Evolutionary conservation across 2,329 filamentous ascomycete genomes (phyloP), one percentile per base, ranked within the genome.

Genomic region (Colletotrichum endophyticum): DNA sequence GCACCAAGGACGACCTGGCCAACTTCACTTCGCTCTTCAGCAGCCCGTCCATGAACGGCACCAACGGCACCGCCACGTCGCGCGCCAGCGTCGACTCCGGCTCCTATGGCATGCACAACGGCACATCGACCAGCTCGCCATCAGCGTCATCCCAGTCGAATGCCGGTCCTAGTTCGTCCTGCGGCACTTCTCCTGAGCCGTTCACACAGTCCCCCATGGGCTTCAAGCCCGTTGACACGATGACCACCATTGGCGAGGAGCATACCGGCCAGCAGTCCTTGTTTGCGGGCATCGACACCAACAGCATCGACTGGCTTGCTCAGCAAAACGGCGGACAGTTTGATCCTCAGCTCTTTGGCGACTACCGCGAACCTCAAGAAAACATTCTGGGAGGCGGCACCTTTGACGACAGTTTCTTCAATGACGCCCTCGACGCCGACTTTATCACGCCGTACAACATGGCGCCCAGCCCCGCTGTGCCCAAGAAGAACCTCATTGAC

Each of bases 281-380:
- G 36, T 83, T 87, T 44, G 81, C 83, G 57, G 83, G 85, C 68
- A 86, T 91, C 70, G 88, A 89, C 78, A 84, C 88, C 75, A 89
- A 87, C 79, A 91, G 91, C 79, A 89, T 95, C 80, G 93, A 95
- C 83, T 96, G 94, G 91, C 88, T 97, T 66, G 91, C 93, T 53
- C 93, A 94, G 80, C 95, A 98, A 83, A 96, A 96, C 80, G 93
- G 94, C 73, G 95, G 95, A 72, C 92, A 94, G 78, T 98, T 99
- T 81, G 96, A 99, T 78, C 96, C 97, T 0, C 93, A 97, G 72
- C 89, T 99, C 6, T 99, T 98, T 84, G 95, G 94, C 70, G 95
- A 96, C 80, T 99, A 98, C 85, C 93, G 97, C 69, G 97, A 99
- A 82, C 93, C 95, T 1, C 95, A 98, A 81, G 94, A 95, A 73